A percentile compares a stretch with the other conserved stretches of the same genome.
These are phyloP conservation scores for Graphilbum ipis-grandicollis DNA, from an alignment of 2,329 filamentous ascomycete genomes.

Conservation along the genomic window DNA sequence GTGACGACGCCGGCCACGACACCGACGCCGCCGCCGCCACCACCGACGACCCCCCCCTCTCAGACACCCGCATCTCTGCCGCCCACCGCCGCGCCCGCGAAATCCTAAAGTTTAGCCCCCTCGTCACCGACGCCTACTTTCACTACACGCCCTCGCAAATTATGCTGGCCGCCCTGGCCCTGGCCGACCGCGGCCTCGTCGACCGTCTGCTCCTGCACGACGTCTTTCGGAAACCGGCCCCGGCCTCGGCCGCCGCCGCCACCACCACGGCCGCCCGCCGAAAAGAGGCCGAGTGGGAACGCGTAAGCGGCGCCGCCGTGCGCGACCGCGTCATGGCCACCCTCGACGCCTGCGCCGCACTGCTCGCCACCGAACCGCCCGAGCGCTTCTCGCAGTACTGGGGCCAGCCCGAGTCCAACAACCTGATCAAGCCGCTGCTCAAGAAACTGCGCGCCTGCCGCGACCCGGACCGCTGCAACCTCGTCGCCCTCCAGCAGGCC, in stretches of 20 bases:
- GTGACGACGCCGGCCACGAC: slow-evolving; percentile 35
- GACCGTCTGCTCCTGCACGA: slow-evolving; percentile 29
- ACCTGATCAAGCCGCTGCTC: slow-evolving; percentile 38
- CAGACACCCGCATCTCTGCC: slow-evolving; percentile 28
- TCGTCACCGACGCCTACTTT: slow-evolving; percentile 92
- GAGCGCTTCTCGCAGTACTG: slow-evolving; percentile 37
- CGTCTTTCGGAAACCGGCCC: slow-evolving; percentile 15
- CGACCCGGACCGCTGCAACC: slow-evolving; percentile 56
- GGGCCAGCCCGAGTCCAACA: slow-evolving; percentile 28
- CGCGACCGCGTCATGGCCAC: slow-evolving; percentile 31
- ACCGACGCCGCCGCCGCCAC: not conserved
- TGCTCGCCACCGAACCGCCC: slow-evolving; percentile 39
- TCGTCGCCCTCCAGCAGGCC: slow-evolving; percentile 50
- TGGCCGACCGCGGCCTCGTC: slow-evolving; percentile 52
- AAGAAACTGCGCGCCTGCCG: slow-evolving; percentile 57
- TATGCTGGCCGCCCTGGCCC: slow-evolving; percentile 63
- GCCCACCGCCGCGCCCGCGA: slow-evolving; percentile 60
- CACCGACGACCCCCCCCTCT: slow-evolving; percentile 8
- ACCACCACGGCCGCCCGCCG: slow-evolving; percentile 9
- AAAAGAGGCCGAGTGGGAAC: slow-evolving; percentile 8
- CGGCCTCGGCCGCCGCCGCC: slow-evolving; percentile 10
- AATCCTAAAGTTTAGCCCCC: slow-evolving; percentile 59
- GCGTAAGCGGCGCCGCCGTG: slow-evolving; percentile 13
- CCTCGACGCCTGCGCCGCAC: slow-evolving; percentile 31
- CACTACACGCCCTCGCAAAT: slow-evolving; percentile 91